Evolutionary conservation across 1,139 yeast genomes (phyloP).

Genomic region (Saccharomyces hybrid): DNA sequence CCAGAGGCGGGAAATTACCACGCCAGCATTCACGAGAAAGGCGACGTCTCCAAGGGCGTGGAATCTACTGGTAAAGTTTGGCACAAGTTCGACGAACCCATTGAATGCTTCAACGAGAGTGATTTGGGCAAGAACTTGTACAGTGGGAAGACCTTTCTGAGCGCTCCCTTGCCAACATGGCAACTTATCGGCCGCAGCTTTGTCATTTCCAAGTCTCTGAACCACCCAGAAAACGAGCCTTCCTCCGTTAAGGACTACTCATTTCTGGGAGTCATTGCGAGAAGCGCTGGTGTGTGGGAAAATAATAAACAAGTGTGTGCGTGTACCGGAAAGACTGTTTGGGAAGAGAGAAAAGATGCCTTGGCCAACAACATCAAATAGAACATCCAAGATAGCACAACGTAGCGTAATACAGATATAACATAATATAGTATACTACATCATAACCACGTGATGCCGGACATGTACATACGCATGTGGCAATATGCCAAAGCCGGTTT

Average conservation of each 20-base stretch:
- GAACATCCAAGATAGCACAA: not conserved
- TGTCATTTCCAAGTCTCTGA: slow-evolving; percentile 43
- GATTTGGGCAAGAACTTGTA: slow-evolving; percentile 24
- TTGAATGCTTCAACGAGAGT: slow-evolving; percentile 28
- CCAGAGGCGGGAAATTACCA: slow-evolving; percentile 51
- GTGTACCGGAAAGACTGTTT: slow-evolving; percentile 88
- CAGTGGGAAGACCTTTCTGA: slow-evolving; percentile 57
- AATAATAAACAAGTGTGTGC: slow-evolving; percentile 89
- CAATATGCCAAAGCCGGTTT: not conserved
- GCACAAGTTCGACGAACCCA: slow-evolving; percentile 38
- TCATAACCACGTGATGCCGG: not conserved
- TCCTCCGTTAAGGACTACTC: slow-evolving; percentile 34
- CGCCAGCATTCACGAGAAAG: slow-evolving; percentile 62
- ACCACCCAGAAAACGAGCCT: not conserved
- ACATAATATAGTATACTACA: not conserved
- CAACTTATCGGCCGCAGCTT: slow-evolving; percentile 78
- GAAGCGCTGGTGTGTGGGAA: slow-evolving; percentile 97
- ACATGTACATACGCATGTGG: not conserved
- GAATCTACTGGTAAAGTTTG: slow-evolving; percentile 53
- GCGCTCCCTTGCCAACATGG: slow-evolving; percentile 47
- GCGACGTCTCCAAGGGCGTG: slow-evolving; percentile 73
- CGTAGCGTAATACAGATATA: not conserved
- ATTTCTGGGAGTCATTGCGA: slow-evolving; percentile 83
- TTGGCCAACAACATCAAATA: slow-evolving; percentile 18
- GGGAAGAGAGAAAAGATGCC: slow-evolving; percentile 90